Evolutionary conservation across 1,284 basidiomycete genomes (phyloP).

Genomic region (Singerocomus inundabilis): DNA sequence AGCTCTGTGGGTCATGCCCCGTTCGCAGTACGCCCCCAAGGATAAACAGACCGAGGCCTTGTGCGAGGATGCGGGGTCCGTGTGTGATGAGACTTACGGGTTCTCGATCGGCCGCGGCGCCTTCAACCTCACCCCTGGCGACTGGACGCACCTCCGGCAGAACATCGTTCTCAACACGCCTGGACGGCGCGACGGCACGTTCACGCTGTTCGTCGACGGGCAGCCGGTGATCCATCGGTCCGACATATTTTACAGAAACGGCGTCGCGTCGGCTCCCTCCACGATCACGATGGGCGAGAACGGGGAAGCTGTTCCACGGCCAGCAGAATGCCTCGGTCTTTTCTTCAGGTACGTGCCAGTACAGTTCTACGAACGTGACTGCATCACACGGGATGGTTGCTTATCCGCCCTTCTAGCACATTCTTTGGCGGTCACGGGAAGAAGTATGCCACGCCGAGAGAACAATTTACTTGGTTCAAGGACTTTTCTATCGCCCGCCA

Average conservation of each 20-base stretch:
- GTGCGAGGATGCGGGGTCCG: conserved; percentile 55
- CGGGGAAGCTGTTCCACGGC: conserved; percentile 10
- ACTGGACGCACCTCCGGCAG: conserved; percentile 67
- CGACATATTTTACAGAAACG: conserved; percentile 62
- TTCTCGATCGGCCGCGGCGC: conserved; percentile 73
- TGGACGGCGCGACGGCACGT: conserved; percentile 52
- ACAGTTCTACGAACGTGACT: too few relatives aligned
- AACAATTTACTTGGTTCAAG: conserved; percentile 75
- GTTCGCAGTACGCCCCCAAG: conserved; percentile 61
- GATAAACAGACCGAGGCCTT: conserved; percentile 54
- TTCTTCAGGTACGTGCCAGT: conserved; percentile 85
- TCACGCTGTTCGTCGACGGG: conserved; percentile 54
- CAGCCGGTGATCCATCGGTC: conserved; percentile 48
- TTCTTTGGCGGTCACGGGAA: conserved; percentile 76
- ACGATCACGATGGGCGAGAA: not conserved
- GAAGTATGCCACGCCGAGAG: conserved; percentile 62
- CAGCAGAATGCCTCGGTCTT: conserved; percentile 59
- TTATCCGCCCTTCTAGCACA: conserved; percentile 45
- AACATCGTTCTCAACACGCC: conserved; percentile 70
- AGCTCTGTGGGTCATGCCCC: not conserved
- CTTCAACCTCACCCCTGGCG: conserved; percentile 61
- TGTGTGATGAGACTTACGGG: conserved; percentile 65
- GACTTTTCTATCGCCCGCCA: conserved; percentile 49
- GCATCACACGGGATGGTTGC: too few relatives aligned
- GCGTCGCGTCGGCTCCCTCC: not conserved